These are phyloP conservation scores for Clitopilus passeckerianus DNA, from an alignment of 768 basidiomycete species.

Conservation along the genomic window DNA sequence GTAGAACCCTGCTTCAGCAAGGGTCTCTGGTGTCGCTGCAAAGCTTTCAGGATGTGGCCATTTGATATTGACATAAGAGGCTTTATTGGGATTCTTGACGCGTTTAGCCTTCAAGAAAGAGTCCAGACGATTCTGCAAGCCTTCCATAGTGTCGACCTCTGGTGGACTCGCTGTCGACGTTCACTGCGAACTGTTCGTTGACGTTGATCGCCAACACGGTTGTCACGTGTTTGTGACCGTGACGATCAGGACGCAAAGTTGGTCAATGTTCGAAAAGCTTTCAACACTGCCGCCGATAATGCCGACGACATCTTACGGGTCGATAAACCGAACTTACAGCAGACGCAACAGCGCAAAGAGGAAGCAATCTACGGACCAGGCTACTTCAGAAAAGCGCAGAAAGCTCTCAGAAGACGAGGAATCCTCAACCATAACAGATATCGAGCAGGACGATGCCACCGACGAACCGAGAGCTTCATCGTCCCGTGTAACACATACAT, in stretches of 20 bases:
- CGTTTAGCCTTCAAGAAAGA: conserved; percentile 66
- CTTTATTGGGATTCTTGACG: conserved; percentile 50
- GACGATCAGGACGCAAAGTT: conserved; percentile 3
- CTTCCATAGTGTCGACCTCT: conserved; percentile 37
- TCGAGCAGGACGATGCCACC: neutral
- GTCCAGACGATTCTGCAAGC: conserved; percentile 51
- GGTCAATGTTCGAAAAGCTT: conserved; percentile 2
- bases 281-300: neutral
- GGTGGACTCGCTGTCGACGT: conserved; percentile 8
- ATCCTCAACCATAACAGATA: conserved; percentile 7
- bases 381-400: conserved; percentile 15
- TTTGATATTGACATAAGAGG: conserved; percentile 43
- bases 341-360: conserved; percentile 22
- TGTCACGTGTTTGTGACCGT: conserved; percentile 27
- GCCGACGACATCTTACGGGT: conserved; percentile 11
- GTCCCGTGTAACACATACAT: conserved; percentile 2
- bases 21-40: conserved; percentile 63
- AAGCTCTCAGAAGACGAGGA: conserved; percentile 15
- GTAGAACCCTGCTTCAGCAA: conserved; percentile 91
- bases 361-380: conserved; percentile 8
- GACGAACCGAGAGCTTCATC: neutral
- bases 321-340: conserved; percentile 30
- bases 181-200: conserved; percentile 5
- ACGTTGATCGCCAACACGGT: conserved; percentile 19
- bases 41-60: conserved; percentile 75